Percentiles rank a stretch among this genome's conserved stretches.
phyloP scores from a whole-genome alignment of 768 basidiomycete genomes.

The Rhodotorula graminis region DNA sequence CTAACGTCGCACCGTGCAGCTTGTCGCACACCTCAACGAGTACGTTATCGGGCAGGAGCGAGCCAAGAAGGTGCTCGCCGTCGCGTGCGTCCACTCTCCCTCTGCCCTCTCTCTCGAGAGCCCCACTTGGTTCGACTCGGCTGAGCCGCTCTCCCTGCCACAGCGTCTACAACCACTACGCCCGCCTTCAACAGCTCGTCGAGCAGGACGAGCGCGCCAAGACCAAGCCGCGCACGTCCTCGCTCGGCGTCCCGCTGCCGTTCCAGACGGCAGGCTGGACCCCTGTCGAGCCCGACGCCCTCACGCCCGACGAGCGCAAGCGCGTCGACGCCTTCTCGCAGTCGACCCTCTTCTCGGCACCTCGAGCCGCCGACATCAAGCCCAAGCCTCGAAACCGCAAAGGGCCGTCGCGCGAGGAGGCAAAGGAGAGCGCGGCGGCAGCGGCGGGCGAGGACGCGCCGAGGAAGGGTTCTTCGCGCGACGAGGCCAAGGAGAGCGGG shows the following conservation, averaged over 20 bases:
- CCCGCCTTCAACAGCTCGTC: conserved; percentile 68
- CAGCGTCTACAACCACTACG: conserved; percentile 94
- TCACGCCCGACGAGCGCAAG: neutral
- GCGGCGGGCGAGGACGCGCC: neutral
- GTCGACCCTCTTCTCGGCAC: too few relatives aligned
- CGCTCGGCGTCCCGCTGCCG: neutral
- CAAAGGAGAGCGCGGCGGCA: neutral
- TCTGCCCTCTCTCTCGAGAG: too few relatives aligned
- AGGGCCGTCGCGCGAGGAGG: neutral
- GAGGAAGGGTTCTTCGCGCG: too few relatives aligned
- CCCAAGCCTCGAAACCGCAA: neutral
- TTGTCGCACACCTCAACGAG: conserved; percentile 17
- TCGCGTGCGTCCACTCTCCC: conserved; percentile 55
- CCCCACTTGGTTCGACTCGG: neutral
- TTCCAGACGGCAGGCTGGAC: neutral
- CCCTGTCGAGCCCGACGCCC: neutral
- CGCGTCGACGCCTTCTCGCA: neutral
- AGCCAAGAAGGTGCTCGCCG: conserved; percentile 88
- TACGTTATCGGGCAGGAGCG: conserved; percentile 86
- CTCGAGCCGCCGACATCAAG: neutral
- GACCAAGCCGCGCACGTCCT: neutral
- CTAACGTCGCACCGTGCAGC: neutral
- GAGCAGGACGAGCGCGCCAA: conserved; percentile 40
- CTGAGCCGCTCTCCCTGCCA: conserved; percentile 1
- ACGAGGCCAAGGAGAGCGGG: neutral